Evolutionary conservation across 2,329 filamentous ascomycete genomes (phyloP), one percentile per base, ranked within the genome.

Genomic region (Colletotrichum salicis): DNA sequence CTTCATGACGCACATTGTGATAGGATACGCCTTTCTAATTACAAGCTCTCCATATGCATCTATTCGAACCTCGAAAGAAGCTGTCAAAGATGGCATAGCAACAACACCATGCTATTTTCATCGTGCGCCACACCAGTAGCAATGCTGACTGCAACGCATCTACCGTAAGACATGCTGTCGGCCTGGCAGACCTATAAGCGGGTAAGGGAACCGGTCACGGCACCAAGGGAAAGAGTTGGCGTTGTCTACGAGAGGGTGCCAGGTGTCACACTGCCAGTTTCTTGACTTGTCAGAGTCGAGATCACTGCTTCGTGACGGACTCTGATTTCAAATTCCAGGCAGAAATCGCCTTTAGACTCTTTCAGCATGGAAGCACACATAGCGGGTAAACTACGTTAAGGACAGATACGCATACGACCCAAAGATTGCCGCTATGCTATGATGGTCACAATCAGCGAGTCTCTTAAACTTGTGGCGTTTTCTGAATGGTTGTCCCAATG

Each of bases 381-480:
- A 31, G 37, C 59, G 51, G 19, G 41, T 51, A 19, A 61, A 60
- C 10, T 22, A 29, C 27, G 3, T 29, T 5, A 7, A n/a, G 12
- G 5, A 13, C 3, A 15, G 15, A 37, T 1, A 13, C 19, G 55
- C 55, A 59, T 22, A n/a, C 27, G 2, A 19, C 13, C 27, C 13
- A 45, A n/a, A 13, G n/a, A 24, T 6, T 12, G 13, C n/a, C 10
- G 27, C 6, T 45, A 5, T 6, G 22, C 10, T 37, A 37, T 29
- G 33, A 48, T 33, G 67, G 51, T 35, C 35, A 35, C 55, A 29
- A 29, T 60, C 8, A 60, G 35, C 67, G 13, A 66, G 56, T 62
- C 27, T 29, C 10, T 27, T 55, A 35, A 35, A 45, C 56, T 51
- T n/a, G 48, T 65, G 54, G 41, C 61, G 54, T 59, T 33, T 33